These are phyloP conservation scores for Colletotrichum sp. DNA, from an alignment of 2,329 filamentous ascomycete species.

Conservation along the genomic window DNA sequence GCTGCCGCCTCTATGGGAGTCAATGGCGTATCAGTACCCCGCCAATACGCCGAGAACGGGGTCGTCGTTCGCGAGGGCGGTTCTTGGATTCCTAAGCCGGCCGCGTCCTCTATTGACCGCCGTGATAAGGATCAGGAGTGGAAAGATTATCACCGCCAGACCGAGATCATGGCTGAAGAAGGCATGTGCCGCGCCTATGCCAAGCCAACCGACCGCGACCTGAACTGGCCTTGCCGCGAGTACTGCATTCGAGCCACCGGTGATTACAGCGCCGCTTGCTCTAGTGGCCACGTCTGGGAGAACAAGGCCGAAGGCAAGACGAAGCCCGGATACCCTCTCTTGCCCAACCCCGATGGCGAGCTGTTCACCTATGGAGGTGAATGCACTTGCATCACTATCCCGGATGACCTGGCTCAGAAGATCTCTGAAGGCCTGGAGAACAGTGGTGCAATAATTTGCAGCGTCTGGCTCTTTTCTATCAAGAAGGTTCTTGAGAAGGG, in stretches of 20 bases:
- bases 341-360: neutral
- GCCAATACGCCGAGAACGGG: neutral
- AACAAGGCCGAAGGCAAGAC: neutral
- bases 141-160: neutral
- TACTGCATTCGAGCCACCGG: neutral
- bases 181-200: neutral
- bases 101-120: neutral
- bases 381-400: neutral
- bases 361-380: neutral
- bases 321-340: neutral
- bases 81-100: slow-evolving; percentile 1
- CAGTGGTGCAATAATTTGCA: neutral
- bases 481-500: slow-evolving; percentile 2
- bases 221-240: neutral
- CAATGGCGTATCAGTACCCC: neutral
- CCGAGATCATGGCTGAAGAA: neutral
- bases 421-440: neutral
- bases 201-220: neutral
- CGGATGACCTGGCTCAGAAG: neutral
- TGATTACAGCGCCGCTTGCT: neutral
- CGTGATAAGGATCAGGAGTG: neutral
- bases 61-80: neutral
- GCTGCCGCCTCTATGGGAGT: neutral
- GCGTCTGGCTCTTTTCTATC: neutral
- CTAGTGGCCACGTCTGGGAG: neutral